Percentiles rank a stretch among this genome's conserved stretches.
phyloP scores from a whole-genome alignment of 2,329 filamentous ascomycete species.

The Corinectria fuckeliana region DNA sequence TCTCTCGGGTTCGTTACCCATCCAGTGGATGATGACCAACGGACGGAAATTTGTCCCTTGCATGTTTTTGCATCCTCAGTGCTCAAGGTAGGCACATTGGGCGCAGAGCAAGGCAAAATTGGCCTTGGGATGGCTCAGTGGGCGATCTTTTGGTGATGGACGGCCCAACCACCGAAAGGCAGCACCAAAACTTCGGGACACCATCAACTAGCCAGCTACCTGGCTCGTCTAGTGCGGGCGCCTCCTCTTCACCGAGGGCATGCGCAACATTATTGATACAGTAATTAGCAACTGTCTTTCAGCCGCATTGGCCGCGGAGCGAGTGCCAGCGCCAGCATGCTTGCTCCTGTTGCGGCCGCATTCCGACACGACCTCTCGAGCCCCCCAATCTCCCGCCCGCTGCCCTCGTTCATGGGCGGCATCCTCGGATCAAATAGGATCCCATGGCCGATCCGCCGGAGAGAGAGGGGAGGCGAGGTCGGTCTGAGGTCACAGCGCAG shows the following conservation, averaged over 20 bases:
- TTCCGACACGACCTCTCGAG: slow-evolving; percentile 16
- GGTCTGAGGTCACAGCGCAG: slow-evolving; percentile 2
- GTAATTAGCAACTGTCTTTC: not conserved
- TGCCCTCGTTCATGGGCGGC: slow-evolving; percentile 8
- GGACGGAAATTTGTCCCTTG: not conserved
- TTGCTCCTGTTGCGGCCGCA: slow-evolving; percentile 9
- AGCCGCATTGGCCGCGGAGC: not conserved
- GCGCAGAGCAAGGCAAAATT: not conserved
- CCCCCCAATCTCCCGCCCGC: slow-evolving; percentile 16
- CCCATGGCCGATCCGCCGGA: not conserved
- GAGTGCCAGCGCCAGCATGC: slow-evolving; percentile 17
- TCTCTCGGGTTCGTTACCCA: not conserved
- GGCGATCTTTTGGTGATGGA: not conserved
- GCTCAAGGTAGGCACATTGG: too few species aligned
- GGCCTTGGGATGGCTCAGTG: not conserved
- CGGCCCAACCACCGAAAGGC: not conserved
- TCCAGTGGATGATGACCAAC: not conserved
- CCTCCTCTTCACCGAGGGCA: not conserved
- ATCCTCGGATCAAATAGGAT: slow-evolving; percentile 20
- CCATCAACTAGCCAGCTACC: not conserved
- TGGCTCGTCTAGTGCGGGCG: not conserved
- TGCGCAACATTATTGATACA: slow-evolving; percentile 14
- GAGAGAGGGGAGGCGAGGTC: too few species aligned
- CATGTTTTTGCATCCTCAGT: not conserved
- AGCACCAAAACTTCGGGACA: not conserved